Evolutionary conservation across 1,284 basidiomycete species (phyloP), one percentile per base, ranked within the genome.

Genomic region (Termitomyces sp.): DNA sequence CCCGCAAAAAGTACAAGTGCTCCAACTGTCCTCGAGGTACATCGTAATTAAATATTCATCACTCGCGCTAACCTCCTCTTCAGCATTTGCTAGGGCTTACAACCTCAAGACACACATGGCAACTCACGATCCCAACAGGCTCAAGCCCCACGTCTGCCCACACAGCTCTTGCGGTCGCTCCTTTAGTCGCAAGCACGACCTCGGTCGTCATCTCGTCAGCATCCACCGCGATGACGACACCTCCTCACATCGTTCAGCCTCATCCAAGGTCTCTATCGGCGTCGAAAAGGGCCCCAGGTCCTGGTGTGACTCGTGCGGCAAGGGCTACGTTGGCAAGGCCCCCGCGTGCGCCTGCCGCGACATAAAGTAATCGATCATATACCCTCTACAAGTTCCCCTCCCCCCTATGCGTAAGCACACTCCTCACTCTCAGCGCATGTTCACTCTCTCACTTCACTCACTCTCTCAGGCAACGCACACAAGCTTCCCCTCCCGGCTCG

Each of bases 31-130:
- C 84, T 19, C 74, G 88, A 73, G 79, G 88, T 88, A 65, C n/a
- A n/a, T n/a, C 44, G 11, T 35, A 44, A 24, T 13, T 28, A 49
- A 43, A 45, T 54, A 40, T 26, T 40, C 14, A 48, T n/a, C 45
- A 13, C 7, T 5, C 46, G 7, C 10, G 26, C 41, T 42, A 2
- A 41, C 16, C 10, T 1, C 9, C 57, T 48, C 53, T 48, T 39
- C 56, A 86, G 91, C 88, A 0, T 94, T 94, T 62, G 91, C 91
- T 18, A 78, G 91, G n/a, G 90, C 90, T 0, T 94, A 88, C 69
- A 94, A 94, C 62, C 70, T 94, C 53, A 93, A 93, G 74, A 94
- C 92, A 0, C 91, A 94, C 67, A 83, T 91, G 76, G 86, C 86
- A 5, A 94, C 91, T 2, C 91, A 94, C 68, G 90, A 93, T 64